Conservation (phyloP, 1,284 basidiomycete genomes). For the Ganoderma leucocontextum region DNA sequence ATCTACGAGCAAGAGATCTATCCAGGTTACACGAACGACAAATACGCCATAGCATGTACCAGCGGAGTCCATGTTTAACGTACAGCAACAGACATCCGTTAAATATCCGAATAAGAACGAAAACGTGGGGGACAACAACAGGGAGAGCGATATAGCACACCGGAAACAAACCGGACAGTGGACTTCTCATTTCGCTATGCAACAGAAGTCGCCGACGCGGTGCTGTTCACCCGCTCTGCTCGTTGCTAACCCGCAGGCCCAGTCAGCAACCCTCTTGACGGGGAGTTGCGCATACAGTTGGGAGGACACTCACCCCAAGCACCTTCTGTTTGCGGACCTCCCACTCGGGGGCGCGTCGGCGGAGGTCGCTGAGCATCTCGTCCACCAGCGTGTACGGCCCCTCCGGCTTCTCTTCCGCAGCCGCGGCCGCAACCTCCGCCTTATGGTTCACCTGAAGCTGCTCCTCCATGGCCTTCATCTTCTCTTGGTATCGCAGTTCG, state of each 20-base stretch:
- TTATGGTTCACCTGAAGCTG: slow-evolving; percentile 33
- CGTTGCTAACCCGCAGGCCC: slow-evolving; percentile 27
- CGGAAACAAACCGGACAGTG: neutral
- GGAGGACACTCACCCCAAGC: slow-evolving; percentile 42
- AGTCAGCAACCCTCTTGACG: neutral
- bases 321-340: slow-evolving; percentile 57
- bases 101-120: slow-evolving; percentile 37
- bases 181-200: slow-evolving; percentile 23
- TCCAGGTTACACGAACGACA: slow-evolving; percentile 3
- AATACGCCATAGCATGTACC: slow-evolving; percentile 7
- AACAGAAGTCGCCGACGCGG: slow-evolving; percentile 17
- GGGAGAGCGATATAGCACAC: slow-evolving; percentile 27
- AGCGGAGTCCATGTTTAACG: slow-evolving; percentile 2
- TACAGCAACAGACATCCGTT: slow-evolving; percentile 26
- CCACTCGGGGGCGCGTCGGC: slow-evolving; percentile 69
- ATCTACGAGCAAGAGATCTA: neutral
- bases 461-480: slow-evolving; percentile 37
- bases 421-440: slow-evolving; percentile 31
- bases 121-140: slow-evolving; percentile 25
- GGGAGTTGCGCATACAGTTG: neutral
- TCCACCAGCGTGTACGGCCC: slow-evolving; percentile 37
- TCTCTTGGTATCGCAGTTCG: slow-evolving; percentile 39
- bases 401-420: slow-evolving; percentile 31
- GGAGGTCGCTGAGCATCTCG: slow-evolving; percentile 52
- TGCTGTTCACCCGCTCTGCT: slow-evolving; percentile 34